Evolutionary conservation across 2,329 filamentous ascomycete genomes (phyloP).

Genomic region (Phialophora tarda): DNA sequence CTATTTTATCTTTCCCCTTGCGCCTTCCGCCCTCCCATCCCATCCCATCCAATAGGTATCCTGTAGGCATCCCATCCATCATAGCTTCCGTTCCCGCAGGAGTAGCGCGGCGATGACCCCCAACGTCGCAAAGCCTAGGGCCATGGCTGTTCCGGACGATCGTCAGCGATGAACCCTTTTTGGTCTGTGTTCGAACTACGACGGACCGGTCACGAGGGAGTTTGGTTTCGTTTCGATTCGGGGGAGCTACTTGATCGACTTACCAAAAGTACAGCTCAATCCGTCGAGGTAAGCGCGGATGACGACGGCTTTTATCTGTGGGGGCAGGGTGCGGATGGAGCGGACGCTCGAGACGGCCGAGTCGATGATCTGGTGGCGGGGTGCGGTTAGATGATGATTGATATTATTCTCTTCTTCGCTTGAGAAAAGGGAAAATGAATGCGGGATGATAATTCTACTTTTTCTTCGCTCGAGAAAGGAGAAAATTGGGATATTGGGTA

Average conservation of each 20-base stretch:
- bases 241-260: no score
- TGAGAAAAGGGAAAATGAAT: no score
- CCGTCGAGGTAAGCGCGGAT: slow-evolving; percentile 25
- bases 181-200: not conserved
- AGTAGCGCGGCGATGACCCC: slow-evolving; percentile 3
- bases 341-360: slow-evolving; percentile 26
- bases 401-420: not conserved
- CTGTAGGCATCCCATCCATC: not conserved
- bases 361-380: slow-evolving; percentile 24
- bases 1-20: not conserved
- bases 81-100: slow-evolving; percentile 12
- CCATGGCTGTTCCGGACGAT: not conserved
- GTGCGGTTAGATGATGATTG: not conserved
- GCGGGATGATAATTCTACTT: no score
- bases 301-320: slow-evolving; percentile 19
- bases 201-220: not conserved
- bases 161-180: not conserved
- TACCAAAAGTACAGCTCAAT: slow-evolving; percentile 27
- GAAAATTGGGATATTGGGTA: not conserved
- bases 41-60: no score
- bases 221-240: no score
- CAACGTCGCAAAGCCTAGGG: slow-evolving; percentile 9
- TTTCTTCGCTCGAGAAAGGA: no score
- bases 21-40: not conserved
- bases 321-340: slow-evolving; percentile 16